Percentiles rank a stretch among this genome's conserved stretches.
These are phyloP conservation scores for carrot (Daucus carota) DNA, from an alignment of 129 eudicot genomes.

Conservation along the genomic window DNA sequence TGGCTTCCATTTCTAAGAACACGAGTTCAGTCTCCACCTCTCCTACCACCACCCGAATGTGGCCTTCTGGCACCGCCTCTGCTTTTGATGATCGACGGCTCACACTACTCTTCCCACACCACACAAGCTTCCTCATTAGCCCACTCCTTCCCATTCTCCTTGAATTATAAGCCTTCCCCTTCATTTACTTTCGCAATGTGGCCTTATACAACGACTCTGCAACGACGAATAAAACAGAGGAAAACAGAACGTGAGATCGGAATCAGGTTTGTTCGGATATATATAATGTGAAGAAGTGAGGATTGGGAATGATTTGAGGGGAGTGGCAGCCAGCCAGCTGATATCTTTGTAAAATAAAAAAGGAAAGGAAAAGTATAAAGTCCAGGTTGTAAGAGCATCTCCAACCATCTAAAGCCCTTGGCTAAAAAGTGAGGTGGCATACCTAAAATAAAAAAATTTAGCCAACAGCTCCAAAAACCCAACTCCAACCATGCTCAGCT, in stretches of 20 bases:
- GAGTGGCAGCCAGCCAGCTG: neutral
- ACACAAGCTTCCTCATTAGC: conserved; percentile 10
- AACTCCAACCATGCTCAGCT: no score
- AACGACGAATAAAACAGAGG: neutral
- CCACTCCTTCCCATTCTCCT: conserved; percentile 1
- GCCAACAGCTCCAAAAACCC: no score
- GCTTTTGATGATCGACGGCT: neutral
- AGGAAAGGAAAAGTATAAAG: neutral
- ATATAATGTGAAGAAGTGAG: neutral
- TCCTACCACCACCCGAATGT: neutral
- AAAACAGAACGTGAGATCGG: neutral
- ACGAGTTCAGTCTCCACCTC: neutral
- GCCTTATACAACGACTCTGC: neutral
- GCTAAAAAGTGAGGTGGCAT: no score
- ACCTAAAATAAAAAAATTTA: no score
- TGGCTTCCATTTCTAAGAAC: neutral
- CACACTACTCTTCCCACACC: conserved; percentile 1
- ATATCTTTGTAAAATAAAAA: neutral
- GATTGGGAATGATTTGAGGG: neutral
- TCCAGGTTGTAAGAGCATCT: conserved; percentile 5
- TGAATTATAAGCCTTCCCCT: neutral
- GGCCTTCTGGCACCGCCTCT: neutral
- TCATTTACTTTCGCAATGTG: neutral
- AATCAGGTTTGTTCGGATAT: neutral
- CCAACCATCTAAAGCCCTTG: no score